Conservation (phyloP, 2,329 filamentous ascomycete genomes). For the Neoscytalidium dimidiatum region DNA sequence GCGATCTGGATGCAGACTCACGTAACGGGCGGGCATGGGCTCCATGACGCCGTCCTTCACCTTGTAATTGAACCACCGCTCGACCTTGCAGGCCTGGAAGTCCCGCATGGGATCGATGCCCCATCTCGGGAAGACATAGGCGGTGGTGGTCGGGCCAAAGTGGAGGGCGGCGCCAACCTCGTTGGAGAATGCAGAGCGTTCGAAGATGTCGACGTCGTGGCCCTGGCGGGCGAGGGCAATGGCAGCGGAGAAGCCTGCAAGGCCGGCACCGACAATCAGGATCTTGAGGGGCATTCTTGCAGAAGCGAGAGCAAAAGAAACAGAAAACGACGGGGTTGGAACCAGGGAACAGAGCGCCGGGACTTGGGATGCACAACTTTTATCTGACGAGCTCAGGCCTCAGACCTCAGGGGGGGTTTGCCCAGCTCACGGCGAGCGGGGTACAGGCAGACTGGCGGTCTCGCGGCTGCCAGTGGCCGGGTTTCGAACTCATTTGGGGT, state of each 20-base stretch:
- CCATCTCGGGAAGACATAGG: constrained; percentile 35
- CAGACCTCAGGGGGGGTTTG: not conserved
- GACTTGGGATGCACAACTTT: constrained; percentile 8
- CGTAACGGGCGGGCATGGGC: not conserved
- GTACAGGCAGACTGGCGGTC: not conserved
- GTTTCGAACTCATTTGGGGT: not conserved
- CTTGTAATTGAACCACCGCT: constrained; percentile 11
- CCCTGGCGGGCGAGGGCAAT: constrained; percentile 26
- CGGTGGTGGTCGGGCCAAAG: constrained; percentile 40
- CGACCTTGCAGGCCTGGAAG: constrained; percentile 23
- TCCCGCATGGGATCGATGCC: constrained; percentile 31
- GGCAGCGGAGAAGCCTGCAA: constrained; percentile 27
- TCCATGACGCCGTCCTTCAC: not conserved
- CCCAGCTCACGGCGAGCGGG: not conserved
- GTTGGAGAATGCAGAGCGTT: constrained; percentile 36
- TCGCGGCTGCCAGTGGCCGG: not conserved
- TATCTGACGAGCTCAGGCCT: not conserved
- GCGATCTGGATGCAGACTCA: not conserved
- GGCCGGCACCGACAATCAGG: constrained; percentile 27
- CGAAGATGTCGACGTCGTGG: constrained; percentile 28
- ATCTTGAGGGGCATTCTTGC: constrained; percentile 17
- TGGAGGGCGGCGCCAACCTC: constrained; percentile 48
- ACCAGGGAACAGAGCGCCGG: not conserved
- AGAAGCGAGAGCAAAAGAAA: not conserved
- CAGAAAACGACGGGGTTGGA: not conserved